Conservation (phyloP, 2,329 filamentous ascomycete genomes). For the Xylaria sp. region DNA sequence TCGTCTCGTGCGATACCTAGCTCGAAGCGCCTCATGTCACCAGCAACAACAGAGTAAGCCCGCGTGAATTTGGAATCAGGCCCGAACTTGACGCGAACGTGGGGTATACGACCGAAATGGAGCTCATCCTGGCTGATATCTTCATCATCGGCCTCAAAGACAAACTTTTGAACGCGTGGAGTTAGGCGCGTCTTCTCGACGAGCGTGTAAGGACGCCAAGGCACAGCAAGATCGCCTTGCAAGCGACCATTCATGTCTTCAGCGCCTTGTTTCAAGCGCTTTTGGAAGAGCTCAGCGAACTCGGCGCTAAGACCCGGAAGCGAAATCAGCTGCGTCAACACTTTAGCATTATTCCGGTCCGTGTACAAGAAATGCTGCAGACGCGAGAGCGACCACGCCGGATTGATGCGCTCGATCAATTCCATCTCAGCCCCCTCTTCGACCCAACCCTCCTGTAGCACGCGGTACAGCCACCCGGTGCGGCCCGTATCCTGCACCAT, state of each 20-base stretch:
- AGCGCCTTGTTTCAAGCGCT: slow-evolving; percentile 59
- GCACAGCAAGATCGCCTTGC: slow-evolving; percentile 44
- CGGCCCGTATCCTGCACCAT: slow-evolving; percentile 65
- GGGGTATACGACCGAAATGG: slow-evolving; percentile 57
- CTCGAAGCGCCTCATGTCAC: slow-evolving; percentile 61
- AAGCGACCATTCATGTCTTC: slow-evolving; percentile 48
- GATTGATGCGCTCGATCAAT: slow-evolving; percentile 65
- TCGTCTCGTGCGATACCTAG: slow-evolving; percentile 69
- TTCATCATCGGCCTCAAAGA: slow-evolving; percentile 58
- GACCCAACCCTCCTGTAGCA: slow-evolving; percentile 65
- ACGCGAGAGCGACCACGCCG: slow-evolving; percentile 69
- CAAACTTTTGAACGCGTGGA: slow-evolving; percentile 60
- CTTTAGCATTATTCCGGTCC: slow-evolving; percentile 61
- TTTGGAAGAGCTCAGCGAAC: slow-evolving; percentile 58
- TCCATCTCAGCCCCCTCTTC: slow-evolving; percentile 65
- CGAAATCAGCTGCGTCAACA: slow-evolving; percentile 61
- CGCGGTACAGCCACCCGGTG: slow-evolving; percentile 73
- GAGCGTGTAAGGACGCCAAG: slow-evolving; percentile 60
- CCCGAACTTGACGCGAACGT: slow-evolving; percentile 67
- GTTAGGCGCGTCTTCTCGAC: slow-evolving; percentile 63
- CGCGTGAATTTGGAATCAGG: slow-evolving; percentile 62
- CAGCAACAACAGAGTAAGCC: slow-evolving; percentile 69
- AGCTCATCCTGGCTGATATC: slow-evolving; percentile 51
- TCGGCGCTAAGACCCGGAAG: slow-evolving; percentile 62
- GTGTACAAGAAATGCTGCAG: slow-evolving; percentile 70